Evolutionary conservation across 257 asterid species (phyloP).

Genomic region (Capsicum baccatum): DNA sequence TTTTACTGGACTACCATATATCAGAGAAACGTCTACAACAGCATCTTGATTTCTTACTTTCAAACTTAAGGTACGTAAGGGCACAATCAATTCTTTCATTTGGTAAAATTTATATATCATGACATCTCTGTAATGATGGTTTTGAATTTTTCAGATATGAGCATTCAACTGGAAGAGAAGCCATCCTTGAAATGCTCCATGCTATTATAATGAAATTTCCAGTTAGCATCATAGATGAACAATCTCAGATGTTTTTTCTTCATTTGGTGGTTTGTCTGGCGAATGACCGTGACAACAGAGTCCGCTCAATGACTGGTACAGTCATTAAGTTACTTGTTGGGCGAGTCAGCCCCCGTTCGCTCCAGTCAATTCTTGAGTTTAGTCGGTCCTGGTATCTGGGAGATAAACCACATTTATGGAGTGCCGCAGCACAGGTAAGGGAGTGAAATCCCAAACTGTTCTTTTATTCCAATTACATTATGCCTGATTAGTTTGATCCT

Average conservation of each 20-base stretch:
- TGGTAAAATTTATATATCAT: neutral
- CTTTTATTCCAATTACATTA: neutral
- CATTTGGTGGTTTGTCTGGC: slow-evolving; percentile 76
- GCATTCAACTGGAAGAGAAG: slow-evolving; percentile 88
- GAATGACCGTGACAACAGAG: slow-evolving; percentile 78
- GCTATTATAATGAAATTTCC: slow-evolving; percentile 81
- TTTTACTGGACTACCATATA: slow-evolving; percentile 73
- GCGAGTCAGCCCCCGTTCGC: slow-evolving; percentile 57
- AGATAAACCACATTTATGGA: slow-evolving; percentile 67
- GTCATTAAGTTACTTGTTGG: slow-evolving; percentile 79
- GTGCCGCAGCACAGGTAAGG: slow-evolving; percentile 90
- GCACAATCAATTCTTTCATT: neutral
- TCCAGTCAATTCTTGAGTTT: slow-evolving; percentile 60
- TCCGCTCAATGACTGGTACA: slow-evolving; percentile 81
- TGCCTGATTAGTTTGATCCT: neutral
- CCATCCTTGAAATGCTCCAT: slow-evolving; percentile 93
- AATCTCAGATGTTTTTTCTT: slow-evolving; percentile 68
- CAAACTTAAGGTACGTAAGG: slow-evolving; percentile 63
- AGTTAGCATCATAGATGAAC: slow-evolving; percentile 52
- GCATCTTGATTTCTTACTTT: slow-evolving; percentile 73
- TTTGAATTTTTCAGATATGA: slow-evolving; percentile 61
- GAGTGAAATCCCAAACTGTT: neutral
- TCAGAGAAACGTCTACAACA: slow-evolving; percentile 78
- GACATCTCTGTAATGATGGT: slow-evolving; percentile 25
- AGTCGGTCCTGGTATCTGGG: slow-evolving; percentile 81